Evolutionary conservation across 2,329 filamentous ascomycete species (phyloP), one percentile per base, ranked within the genome.

Genomic region (Simplicillium sp.): DNA sequence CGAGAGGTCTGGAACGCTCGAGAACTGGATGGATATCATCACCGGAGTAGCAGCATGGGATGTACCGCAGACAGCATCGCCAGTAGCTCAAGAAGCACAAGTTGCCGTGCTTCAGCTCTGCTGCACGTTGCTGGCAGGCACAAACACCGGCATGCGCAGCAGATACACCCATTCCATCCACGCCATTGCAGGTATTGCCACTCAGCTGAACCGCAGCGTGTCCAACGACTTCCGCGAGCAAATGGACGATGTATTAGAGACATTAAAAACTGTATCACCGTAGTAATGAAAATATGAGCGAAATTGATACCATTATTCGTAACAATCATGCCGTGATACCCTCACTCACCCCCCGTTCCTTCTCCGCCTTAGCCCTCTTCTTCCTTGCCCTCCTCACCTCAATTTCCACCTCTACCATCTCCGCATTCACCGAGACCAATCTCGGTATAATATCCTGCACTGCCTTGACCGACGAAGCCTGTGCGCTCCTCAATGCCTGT

Each of bases 331-430:
- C 20, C 20, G 20, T 25, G 20, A 25, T 25, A 25, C 20, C 20
- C 20, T 25, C 20, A 25, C 20, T 25, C 9, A 9, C 9, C 20
- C 12, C 31, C n/a, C n/a, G n/a, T 33, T 33, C 6, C 5, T 33
- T 33, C 45, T 64, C 63, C 1, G 62, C 64, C 55, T 75, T 77
- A 18, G 67, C 65, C 29, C 71, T 61, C 59, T 57, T 69, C 62
- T 80, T 79, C 43, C 70, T 63, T 29, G 71, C 73, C 43, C 82
- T 66, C 31, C 82, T 69, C 40, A 90, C 78, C 48, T 83, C 74
- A 39, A 81, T 77, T 62, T 88, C 84, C 5, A 85, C 55, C n/a
- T 62, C 61, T 12, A 68, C 66, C 73, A 90, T 78, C 51, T 77
- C 70, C 20, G 67, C 67, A 29, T 70, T 66, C n/a, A 84, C 58